These are phyloP conservation scores for Metarhizium sp. DNA, from an alignment of 2,329 filamentous ascomycete genomes.

Conservation along the genomic window DNA sequence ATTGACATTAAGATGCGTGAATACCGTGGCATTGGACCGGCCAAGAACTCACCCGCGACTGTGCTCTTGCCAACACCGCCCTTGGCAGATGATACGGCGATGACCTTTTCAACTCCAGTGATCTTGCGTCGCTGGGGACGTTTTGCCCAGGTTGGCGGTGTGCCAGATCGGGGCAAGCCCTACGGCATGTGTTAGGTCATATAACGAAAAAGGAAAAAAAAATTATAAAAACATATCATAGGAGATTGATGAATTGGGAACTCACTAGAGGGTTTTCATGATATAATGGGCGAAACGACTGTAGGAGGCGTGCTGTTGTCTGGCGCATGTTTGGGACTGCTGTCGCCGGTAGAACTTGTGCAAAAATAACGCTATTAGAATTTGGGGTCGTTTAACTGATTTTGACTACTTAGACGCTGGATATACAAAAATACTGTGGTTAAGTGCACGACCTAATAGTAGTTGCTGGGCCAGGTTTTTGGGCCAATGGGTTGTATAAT, in stretches of 20 bases:
- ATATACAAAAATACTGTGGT: too few species aligned
- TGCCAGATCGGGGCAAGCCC: constrained; percentile 75
- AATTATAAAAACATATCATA: too few species aligned
- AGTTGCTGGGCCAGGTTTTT: too few species aligned
- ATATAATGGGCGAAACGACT: constrained; percentile 17
- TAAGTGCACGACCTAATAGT: too few species aligned
- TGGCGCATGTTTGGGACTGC: constrained; percentile 25
- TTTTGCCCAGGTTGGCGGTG: constrained; percentile 48
- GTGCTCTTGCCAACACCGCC: constrained; percentile 98
- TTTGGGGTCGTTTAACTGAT: too few species aligned
- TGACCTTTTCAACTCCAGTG: constrained; percentile 76
- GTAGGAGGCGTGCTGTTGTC: constrained; percentile 27
- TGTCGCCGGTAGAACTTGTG: not conserved
- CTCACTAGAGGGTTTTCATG: constrained; percentile 86
- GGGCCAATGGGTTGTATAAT: too few species aligned
- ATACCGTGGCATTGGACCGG: not conserved
- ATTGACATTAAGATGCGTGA: not conserved
- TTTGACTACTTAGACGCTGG: too few species aligned
- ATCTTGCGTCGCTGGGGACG: constrained; percentile 76
- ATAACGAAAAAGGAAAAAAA: too few species aligned
- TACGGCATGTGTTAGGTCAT: constrained; percentile 24
- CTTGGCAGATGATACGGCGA: constrained; percentile 95
- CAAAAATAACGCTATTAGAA: not conserved
- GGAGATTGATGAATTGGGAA: not conserved
- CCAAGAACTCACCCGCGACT: constrained; percentile 54